Conservation (phyloP, 2,329 filamentous ascomycete species). For the Orbilia ellipsospora region DNA sequence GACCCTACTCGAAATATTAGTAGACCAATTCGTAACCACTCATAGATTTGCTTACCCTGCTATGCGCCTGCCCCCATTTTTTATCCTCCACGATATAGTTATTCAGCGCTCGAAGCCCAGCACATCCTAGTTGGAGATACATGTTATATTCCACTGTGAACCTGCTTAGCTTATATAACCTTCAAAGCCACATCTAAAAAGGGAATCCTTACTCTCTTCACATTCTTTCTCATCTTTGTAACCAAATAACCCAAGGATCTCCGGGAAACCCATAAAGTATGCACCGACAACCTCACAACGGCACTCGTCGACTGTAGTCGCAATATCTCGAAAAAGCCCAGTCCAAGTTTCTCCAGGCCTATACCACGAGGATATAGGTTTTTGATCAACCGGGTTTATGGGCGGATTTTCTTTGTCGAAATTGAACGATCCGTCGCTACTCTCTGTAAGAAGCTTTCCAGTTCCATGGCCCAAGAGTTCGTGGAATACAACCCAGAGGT, state of each 20-base stretch:
- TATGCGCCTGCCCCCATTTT: constrained; percentile 94
- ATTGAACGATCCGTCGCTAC: constrained; percentile 81
- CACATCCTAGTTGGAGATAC: constrained; percentile 19
- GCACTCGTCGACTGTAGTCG: constrained; percentile 92
- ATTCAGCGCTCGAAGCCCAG: constrained; percentile 18
- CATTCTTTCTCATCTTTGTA: background rate
- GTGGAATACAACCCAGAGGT: constrained; percentile 28
- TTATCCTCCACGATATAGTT: constrained; percentile 4
- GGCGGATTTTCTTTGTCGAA: constrained; percentile 87
- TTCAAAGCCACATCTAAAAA: background rate
- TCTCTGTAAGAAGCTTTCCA: constrained; percentile 93
- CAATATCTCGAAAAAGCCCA: constrained; percentile 86
- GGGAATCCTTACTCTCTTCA: constrained; percentile 15
- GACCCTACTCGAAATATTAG: constrained; percentile 1
- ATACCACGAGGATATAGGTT: constrained; percentile 87
- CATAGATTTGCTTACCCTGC: constrained; percentile 72
- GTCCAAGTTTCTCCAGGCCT: constrained; percentile 96
- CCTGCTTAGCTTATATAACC: background rate
- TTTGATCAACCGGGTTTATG: constrained; percentile 79
- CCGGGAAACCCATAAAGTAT: constrained; percentile 87
- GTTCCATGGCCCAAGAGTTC: constrained; percentile 78
- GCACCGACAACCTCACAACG: constrained; percentile 94
- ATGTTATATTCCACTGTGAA: constrained; percentile 24
- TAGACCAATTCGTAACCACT: background rate
- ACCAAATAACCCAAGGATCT: constrained; percentile 88